phyloP scores from a whole-genome alignment of 2,329 filamentous ascomycete genomes.

The Knufia fluminis region DNA sequence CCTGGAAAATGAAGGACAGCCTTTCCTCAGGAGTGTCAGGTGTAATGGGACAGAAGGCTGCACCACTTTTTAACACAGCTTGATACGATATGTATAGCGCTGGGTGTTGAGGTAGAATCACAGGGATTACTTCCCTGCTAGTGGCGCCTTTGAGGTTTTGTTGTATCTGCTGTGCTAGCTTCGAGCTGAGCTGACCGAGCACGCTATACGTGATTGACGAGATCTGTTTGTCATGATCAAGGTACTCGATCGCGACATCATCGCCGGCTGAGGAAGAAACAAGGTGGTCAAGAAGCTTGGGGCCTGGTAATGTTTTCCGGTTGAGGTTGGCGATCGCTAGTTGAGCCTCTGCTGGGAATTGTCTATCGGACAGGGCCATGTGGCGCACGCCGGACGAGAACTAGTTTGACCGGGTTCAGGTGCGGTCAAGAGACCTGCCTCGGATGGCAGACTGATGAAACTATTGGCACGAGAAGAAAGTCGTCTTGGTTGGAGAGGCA shows the following conservation, averaged over 20 bases:
- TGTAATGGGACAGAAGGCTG: conserved; percentile 76
- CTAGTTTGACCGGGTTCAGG: no score
- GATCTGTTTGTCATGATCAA: conserved; percentile 39
- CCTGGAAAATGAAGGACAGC: conserved; percentile 68
- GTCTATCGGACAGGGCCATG: background rate
- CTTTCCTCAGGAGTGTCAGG: conserved; percentile 69
- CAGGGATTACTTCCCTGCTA: conserved; percentile 51
- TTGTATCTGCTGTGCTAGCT: conserved; percentile 38
- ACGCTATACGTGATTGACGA: conserved; percentile 51
- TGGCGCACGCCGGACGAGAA: background rate
- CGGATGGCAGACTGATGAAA: no score
- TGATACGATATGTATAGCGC: conserved; percentile 69
- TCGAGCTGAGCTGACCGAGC: conserved; percentile 50
- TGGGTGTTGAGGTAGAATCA: conserved; percentile 68
- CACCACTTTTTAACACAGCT: conserved; percentile 70
- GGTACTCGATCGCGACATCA: conserved; percentile 55
- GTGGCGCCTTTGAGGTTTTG: background rate
- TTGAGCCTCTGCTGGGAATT: background rate
- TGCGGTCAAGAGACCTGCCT: no score
- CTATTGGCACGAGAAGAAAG: no score
- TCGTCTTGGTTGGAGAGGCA: no score
- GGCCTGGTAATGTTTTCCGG: conserved; percentile 45
- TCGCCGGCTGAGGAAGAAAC: conserved; percentile 39
- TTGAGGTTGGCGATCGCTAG: conserved; percentile 51
- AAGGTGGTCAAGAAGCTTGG: conserved; percentile 53